Conservation (phyloP, 2,329 filamentous ascomycete species). For the Verticillium isaacii region DNA sequence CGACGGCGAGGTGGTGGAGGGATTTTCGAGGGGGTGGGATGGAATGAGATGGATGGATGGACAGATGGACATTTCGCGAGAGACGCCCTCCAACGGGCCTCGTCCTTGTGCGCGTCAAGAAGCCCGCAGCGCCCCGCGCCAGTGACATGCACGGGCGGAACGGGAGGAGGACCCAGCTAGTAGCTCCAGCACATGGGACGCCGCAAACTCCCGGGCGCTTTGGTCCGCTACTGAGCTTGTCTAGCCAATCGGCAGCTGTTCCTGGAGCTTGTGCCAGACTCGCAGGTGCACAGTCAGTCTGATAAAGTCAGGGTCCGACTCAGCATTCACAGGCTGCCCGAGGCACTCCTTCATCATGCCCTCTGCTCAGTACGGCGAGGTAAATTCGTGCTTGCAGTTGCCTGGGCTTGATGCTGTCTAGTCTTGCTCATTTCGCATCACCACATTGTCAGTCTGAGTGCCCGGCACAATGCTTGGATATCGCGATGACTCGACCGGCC, state of each 20-base stretch:
- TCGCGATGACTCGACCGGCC: neutral
- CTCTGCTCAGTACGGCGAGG: too few relatives aligned
- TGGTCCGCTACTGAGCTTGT: neutral
- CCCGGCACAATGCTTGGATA: neutral
- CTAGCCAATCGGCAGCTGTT: neutral
- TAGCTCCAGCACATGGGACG: neutral
- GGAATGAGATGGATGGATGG: neutral
- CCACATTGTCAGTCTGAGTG: too few relatives aligned
- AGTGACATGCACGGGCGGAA: neutral
- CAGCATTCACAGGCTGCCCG: neutral
- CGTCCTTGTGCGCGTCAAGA: constrained; percentile 11
- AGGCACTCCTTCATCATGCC: neutral
- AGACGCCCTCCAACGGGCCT: neutral
- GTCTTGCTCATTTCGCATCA: too few relatives aligned
- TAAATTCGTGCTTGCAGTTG: too few relatives aligned
- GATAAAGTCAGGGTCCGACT: neutral
- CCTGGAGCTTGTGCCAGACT: neutral
- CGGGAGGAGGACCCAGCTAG: neutral
- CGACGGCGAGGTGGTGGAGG: neutral
- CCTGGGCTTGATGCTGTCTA: too few relatives aligned
- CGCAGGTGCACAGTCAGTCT: neutral
- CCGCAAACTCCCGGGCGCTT: neutral
- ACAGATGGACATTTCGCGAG: neutral
- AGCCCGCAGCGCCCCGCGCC: constrained; percentile 1
- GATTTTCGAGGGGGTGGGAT: neutral